phyloP scores from a whole-genome alignment of 139 green algal genomes.

The Volvox africanus region DNA sequence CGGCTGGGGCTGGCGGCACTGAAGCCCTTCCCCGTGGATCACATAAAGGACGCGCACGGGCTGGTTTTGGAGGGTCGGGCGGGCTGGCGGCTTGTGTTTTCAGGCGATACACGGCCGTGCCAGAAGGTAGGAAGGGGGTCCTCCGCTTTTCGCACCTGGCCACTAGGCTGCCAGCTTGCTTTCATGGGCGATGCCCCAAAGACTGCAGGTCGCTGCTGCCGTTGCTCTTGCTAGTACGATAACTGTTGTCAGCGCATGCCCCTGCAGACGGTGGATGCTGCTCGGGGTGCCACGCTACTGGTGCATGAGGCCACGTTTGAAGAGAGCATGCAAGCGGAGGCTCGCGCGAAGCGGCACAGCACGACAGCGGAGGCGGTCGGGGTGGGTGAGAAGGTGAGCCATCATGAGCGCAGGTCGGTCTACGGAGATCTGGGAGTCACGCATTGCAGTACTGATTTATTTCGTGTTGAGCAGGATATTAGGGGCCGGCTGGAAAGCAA shows the following conservation, averaged over 20 bases:
- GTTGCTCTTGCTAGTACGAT: too few species aligned
- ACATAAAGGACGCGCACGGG: constrained; percentile 76
- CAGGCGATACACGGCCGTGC: constrained; percentile 92
- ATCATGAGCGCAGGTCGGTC: not conserved
- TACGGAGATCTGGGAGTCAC: too few species aligned
- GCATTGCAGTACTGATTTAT: too few species aligned
- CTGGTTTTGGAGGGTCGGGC: constrained; percentile 72
- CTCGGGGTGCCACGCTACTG: constrained; percentile 85
- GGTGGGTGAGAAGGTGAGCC: constrained; percentile 52
- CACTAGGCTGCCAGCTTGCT: too few species aligned
- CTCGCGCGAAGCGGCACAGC: constrained; percentile 91
- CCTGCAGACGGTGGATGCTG: constrained; percentile 77
- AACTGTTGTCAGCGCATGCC: too few species aligned
- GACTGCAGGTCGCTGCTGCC: too few species aligned
- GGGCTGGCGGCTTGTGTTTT: constrained; percentile 90
- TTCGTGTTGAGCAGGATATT: too few species aligned
- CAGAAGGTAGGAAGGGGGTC: constrained; percentile 36
- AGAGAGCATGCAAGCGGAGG: constrained; percentile 89
- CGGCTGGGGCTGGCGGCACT: constrained; percentile 54
- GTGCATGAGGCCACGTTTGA: constrained; percentile 99
- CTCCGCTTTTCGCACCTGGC: too few species aligned
- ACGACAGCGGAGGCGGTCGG: constrained; percentile 89
- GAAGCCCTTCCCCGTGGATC: constrained; percentile 62
- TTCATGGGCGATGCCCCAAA: too few species aligned
- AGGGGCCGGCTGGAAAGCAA: too few species aligned